Evolutionary conservation across 83 land plant genomes (phyloP).

Genomic region (Thuja plicata): DNA sequence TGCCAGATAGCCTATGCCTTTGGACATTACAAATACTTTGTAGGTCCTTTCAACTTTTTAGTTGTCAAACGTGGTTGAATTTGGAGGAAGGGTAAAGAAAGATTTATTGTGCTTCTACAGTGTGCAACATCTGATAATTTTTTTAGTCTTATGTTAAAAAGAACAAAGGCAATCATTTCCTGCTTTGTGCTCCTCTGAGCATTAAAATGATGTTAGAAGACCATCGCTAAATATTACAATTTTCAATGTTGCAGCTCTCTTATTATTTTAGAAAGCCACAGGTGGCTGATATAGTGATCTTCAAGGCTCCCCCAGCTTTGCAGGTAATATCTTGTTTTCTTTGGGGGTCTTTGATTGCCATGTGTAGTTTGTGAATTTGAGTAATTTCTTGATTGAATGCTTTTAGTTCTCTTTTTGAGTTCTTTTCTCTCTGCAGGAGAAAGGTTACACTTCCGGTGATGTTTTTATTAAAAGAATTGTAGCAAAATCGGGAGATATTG

Average conservation of each 20-base stretch:
- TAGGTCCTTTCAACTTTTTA: neutral
- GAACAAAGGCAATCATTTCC: neutral
- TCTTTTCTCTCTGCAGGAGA: slow-evolving; percentile 31
- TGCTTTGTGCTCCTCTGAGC: neutral
- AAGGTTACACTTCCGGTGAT: slow-evolving; percentile 62
- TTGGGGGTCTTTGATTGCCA: slow-evolving; percentile 1
- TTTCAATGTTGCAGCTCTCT: slow-evolving; percentile 57
- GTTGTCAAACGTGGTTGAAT: neutral
- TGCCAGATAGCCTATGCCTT: neutral
- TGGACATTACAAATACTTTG: neutral
- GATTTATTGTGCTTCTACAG: neutral
- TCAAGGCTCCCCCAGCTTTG: slow-evolving; percentile 80
- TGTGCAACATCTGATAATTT: neutral
- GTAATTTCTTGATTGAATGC: neutral
- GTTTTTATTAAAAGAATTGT: slow-evolving; percentile 86
- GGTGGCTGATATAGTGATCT: slow-evolving; percentile 88
- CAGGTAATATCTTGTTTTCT: slow-evolving; percentile 42
- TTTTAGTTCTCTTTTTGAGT: neutral
- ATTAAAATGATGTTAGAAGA: neutral
- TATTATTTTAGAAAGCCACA: slow-evolving; percentile 77
- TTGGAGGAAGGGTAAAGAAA: neutral
- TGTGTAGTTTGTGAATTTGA: neutral
- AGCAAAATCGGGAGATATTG: slow-evolving; percentile 85
- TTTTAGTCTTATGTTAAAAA: neutral
- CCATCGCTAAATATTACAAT: neutral